Percentiles rank a stretch among this genome's conserved stretches.
phyloP scores from a whole-genome alignment of 768 basidiomycete species.

The Boletus rubescentipes region DNA sequence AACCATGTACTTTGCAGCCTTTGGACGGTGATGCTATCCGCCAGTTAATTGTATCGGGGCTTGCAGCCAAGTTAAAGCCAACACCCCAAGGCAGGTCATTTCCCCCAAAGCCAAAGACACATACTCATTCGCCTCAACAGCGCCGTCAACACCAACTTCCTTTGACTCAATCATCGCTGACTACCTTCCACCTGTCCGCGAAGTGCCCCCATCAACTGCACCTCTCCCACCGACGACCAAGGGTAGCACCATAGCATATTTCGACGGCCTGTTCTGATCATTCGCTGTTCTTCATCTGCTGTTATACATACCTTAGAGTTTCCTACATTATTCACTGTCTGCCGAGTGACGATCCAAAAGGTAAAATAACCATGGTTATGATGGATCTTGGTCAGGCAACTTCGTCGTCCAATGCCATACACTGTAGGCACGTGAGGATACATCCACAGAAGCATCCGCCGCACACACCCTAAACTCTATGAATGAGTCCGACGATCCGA shows the following conservation, averaged over 20 bases:
- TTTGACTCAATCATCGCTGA: constrained; percentile 78
- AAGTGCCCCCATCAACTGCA: constrained; percentile 13
- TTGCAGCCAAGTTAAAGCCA: constrained; percentile 57
- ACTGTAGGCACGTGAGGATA: constrained; percentile 22
- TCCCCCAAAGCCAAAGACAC: neutral
- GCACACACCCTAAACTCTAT: constrained; percentile 83
- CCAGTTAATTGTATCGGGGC: constrained; percentile 57
- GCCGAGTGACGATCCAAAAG: neutral
- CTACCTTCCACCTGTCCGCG: constrained; percentile 51
- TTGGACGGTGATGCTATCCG: constrained; percentile 68
- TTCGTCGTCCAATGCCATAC: constrained; percentile 32
- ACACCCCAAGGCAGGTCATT: constrained; percentile 42
- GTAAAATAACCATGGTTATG: too few relatives aligned
- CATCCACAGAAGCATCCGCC: neutral
- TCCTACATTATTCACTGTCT: neutral
- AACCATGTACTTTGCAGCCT: constrained; percentile 30
- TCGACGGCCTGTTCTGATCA: constrained; percentile 41
- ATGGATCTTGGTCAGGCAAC: constrained; percentile 14
- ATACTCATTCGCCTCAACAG: constrained; percentile 31
- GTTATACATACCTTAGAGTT: constrained; percentile 22
- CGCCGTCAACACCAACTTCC: constrained; percentile 41
- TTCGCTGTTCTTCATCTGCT: neutral
- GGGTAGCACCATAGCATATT: constrained; percentile 35
- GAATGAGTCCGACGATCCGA: constrained; percentile 58
- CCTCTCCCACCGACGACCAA: constrained; percentile 16